Conservation (phyloP, 495 filamentous ascomycete genomes). For the Daldinia vernicosa region DNA sequence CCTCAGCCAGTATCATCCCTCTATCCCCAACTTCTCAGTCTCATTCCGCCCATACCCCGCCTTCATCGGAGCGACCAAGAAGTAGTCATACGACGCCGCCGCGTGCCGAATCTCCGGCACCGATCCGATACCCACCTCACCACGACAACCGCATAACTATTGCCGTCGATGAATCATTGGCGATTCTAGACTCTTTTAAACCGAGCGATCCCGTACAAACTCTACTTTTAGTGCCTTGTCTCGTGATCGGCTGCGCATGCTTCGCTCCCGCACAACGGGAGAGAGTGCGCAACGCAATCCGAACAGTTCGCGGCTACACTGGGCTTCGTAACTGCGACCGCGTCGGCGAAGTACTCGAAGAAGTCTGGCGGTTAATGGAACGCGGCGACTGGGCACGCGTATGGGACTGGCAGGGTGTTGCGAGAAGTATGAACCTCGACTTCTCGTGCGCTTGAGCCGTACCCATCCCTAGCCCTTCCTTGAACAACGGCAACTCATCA, state of each 20-base stretch:
- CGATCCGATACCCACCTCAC: slow-evolving; percentile 51
- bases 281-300: slow-evolving; percentile 73
- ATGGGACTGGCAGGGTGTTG: slow-evolving; percentile 93
- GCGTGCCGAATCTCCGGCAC: slow-evolving; percentile 59
- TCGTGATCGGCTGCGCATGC: slow-evolving; percentile 87
- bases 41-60: slow-evolving; percentile 51
- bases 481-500: not conserved
- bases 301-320: slow-evolving; percentile 76
- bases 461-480: slow-evolving; percentile 2
- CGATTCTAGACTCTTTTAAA: slow-evolving; percentile 68
- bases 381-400: slow-evolving; percentile 71
- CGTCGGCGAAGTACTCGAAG: slow-evolving; percentile 77
- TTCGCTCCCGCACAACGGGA: slow-evolving; percentile 75
- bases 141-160: slow-evolving; percentile 70
- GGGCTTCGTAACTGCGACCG: slow-evolving; percentile 82
- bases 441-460: slow-evolving; percentile 66
- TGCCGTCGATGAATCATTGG: slow-evolving; percentile 82
- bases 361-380: slow-evolving; percentile 86
- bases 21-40: slow-evolving; percentile 53
- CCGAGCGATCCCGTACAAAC: slow-evolving; percentile 69
- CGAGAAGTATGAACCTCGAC: slow-evolving; percentile 78
- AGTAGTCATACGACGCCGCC: slow-evolving; percentile 39
- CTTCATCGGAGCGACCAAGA: slow-evolving; percentile 33
- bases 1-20: slow-evolving; percentile 48
- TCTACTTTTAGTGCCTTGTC: slow-evolving; percentile 86